Evolutionary conservation across 1,139 yeast species (phyloP), one percentile per base, ranked within the genome.

Genomic region (Sugiyamaella castrensis): DNA sequence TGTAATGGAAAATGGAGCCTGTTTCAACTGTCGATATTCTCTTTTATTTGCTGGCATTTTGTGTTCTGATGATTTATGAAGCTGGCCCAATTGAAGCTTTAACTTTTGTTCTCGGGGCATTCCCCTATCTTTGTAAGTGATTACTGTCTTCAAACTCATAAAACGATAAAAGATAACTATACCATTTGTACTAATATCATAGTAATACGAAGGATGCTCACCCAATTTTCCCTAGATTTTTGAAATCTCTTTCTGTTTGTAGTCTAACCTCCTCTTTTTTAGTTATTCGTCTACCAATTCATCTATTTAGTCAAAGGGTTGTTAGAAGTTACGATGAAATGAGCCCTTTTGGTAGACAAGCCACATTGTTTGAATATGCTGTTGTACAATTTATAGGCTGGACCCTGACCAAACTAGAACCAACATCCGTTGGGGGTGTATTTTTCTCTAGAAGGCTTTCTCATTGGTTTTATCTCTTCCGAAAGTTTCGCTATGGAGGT

Each of bases 401-500:
- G 57, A 47, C 53, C 10, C 37, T 56, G 34, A 41, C 47, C 10
- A 52, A 53, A 16, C 37, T 57, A 24, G 54, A 61, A 16, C 54
- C 61, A 10, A 37, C 48, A 7, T 51, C 55, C 11, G 53, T 61
- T 16, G 59, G 60, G 6, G 48, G 53, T 13, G 53, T 54, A 2
- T 58, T 63, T 24, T 59, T 55, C 40, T 57, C 61, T 9, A 42
- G 52, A 28, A 40, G 41, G 2, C 51, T 60, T 10, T 57, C 60
- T 7, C 46, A 51, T 24, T 44, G 53, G 47, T 57, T 65, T 33
- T 54, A 54, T 34, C 36, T 43, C 30, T 64, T 59, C 42, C 54
- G 69, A 11, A 47, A 56, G 31, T 60, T 57, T 44, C 57, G 60
- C 12, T 50, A 57, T 34, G 65, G 67, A 9, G 61, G 57, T 13